Base-by-base conservation (phyloP, 805 yeast genomes). In the Candida incommunis region DNA sequence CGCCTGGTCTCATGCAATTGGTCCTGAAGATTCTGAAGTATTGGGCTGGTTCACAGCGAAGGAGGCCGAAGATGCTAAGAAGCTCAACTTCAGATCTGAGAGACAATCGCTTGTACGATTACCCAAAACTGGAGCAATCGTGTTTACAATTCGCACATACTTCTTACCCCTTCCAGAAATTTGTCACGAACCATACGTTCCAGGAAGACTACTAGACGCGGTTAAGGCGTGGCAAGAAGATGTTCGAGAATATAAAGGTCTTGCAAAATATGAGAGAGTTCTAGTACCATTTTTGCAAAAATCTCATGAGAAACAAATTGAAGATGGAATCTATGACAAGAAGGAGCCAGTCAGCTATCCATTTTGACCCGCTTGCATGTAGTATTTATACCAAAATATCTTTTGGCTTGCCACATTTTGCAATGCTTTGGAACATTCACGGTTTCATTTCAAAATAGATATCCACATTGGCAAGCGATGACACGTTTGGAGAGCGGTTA, bases 191-290 rank as follows among this genome's bases (percentile, higher is more conserved):
- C 82, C 82, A 5, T 70, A 68, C 50, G 65, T 79, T 23, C 83
- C 85, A 3, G 63, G 76, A 48, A 66, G 85, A 51, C 65, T 78
- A 51, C 63, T 75, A 37, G 67, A 76, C 54, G 82, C 80, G 15
- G 70, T 79, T 35, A 58, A 64, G 43, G 71, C 78, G 48, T 79
- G 85, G 85, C 61, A 66, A 9, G 70, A 63, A 1, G 81, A 75
- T 51, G 84, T 79, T 40, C 68, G 67, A 49, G 76, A 69, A 40
- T 79, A 79, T 58, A 70, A 76, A 55, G 85, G 85, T 3, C 74
- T 63, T 53, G 62, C 64, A 16, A 74, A 68, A 50, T 78, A 74
- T 55, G 67, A 71, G 46, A 75, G 72, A 47, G 71, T 68, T 7
- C 58, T 75, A 23, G 52, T 76, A 43, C 81, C 82, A n/a, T 76